A percentile compares a stretch with the other conserved stretches of the same genome.
phyloP scores from a whole-genome alignment of 208 protist species.

The Blastocrithidia nonstop region DNA sequence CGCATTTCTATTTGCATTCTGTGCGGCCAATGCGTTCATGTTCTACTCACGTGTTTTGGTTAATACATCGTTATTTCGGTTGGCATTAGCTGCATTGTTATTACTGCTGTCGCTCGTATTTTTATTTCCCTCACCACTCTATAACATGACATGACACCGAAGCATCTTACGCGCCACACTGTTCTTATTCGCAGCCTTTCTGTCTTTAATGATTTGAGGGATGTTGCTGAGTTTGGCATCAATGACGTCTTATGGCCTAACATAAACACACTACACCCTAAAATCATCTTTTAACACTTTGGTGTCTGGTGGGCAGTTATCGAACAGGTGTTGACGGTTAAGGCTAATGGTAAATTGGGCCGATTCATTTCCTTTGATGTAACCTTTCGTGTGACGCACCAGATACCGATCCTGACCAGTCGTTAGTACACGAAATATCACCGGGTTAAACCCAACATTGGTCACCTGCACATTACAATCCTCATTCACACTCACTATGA shows the following conservation, averaged over 20 bases:
- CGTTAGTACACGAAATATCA: conserved; percentile 61
- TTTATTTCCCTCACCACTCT: conserved; percentile 2
- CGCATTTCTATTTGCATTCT: not conserved
- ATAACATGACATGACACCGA: conserved; percentile 19
- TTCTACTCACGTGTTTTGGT: too few species aligned
- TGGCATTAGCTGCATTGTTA: too few species aligned
- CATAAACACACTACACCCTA: conserved; percentile 46
- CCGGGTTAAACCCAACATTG: conserved; percentile 54
- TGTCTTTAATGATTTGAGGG: conserved; percentile 40
- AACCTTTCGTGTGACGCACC: conserved; percentile 62
- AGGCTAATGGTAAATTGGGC: conserved; percentile 41
- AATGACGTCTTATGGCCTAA: conserved; percentile 36
- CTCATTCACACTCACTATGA: conserved; percentile 33
- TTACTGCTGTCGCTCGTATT: not conserved
- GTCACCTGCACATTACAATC: conserved; percentile 56
- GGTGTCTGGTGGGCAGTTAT: not conserved
- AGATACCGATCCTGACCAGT: conserved; percentile 51
- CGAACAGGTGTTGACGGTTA: conserved; percentile 7
- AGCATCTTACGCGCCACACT: conserved; percentile 35
- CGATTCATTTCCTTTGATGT: conserved; percentile 43
- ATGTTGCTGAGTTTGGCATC: conserved; percentile 45
- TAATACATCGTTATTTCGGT: too few species aligned
- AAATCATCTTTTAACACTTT: conserved; percentile 48
- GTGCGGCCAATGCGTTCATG: too few species aligned
- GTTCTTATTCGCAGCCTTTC: conserved; percentile 21